Base-by-base conservation (phyloP, 1,139 yeast genomes). In the Suhomyces chickasaworum region DNA sequence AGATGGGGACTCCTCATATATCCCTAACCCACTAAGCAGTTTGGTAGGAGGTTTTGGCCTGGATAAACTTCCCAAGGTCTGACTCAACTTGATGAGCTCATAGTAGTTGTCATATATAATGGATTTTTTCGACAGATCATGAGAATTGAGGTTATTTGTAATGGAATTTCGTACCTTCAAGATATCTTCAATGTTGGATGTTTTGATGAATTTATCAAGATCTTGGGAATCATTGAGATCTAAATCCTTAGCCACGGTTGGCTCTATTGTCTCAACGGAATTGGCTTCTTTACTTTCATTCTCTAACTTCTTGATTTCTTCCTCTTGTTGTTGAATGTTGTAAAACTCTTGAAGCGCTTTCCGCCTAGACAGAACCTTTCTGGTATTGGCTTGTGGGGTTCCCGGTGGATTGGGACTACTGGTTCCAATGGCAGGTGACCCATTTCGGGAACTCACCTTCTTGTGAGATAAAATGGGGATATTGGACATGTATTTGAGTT, bases 71-170 rank as follows among this genome's bases (percentile, higher is more conserved):
- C 59, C 61, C 46, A 75, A 61, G 1, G 74, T 68, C 37, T 73
- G 66, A 46, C 70, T 73, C 44, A 75, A 59, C 48, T 72, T 73
- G 50, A 75, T 75, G 47, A 75, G 58, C 45, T 75, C 79, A 49
- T 71, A 71, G 60, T 75, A 75, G 53, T 75, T 74, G 48, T 74
- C 75, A 53, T 75, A 75, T 12, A 75, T 71, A n/a, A 75, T 73
- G 17, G 77, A 66, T 47, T 75, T 75, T 57, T 71, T 73, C 34
- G 65, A 69, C 69, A 68, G 73, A 46, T 69, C 75, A 42, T 69
- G 75, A 8, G 74, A 62, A 45, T 68, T 70, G 42, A 73, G 58
- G 41, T 64, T 59, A 42, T 57, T 57, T 22, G 66, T 63, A 13
- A 72, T 63, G 13, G 61, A 50, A 49, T 73, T 75, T 25, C 78